phyloP scores from a whole-genome alignment of 768 basidiomycete genomes.

The Serendipita sp. region DNA sequence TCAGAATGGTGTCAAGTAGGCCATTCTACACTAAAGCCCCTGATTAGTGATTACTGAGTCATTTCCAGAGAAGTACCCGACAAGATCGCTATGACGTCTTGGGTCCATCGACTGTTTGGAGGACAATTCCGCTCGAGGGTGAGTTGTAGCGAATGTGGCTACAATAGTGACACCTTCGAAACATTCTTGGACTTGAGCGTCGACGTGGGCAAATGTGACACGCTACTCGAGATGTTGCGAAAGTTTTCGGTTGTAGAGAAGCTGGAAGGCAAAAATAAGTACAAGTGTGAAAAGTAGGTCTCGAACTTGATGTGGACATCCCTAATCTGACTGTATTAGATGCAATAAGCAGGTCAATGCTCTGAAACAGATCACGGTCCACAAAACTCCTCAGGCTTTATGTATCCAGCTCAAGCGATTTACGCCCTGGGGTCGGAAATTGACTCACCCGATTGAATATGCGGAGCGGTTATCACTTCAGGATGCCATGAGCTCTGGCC shows the following conservation, averaged over 20 bases:
- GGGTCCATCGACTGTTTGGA: conserved; percentile 90
- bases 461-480: conserved; percentile 55
- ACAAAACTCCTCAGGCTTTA: conserved; percentile 73
- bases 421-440: conserved; percentile 77
- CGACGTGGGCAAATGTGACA: conserved; percentile 54
- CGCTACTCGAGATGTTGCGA: conserved; percentile 53
- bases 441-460: conserved; percentile 62
- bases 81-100: conserved; percentile 68
- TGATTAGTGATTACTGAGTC: background rate
- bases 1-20: conserved; percentile 66
- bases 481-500: conserved; percentile 68
- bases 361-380: conserved; percentile 76
- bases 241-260: conserved; percentile 71
- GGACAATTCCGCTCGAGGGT: conserved; percentile 85
- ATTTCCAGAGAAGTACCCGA: conserved; percentile 47
- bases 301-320: background rate
- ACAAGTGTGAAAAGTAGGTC: conserved; percentile 93
- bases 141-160: conserved; percentile 58
- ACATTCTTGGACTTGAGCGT: conserved; percentile 84
- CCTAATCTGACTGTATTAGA: conserved; percentile 24
- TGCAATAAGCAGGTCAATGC: conserved; percentile 87
- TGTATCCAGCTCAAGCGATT: conserved; percentile 95
- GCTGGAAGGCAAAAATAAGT: conserved; percentile 83
- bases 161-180: conserved; percentile 95
- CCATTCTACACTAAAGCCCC: conserved; percentile 9